phyloP scores from a whole-genome alignment of 805 yeast species.

The Millerozyma miso region DNA sequence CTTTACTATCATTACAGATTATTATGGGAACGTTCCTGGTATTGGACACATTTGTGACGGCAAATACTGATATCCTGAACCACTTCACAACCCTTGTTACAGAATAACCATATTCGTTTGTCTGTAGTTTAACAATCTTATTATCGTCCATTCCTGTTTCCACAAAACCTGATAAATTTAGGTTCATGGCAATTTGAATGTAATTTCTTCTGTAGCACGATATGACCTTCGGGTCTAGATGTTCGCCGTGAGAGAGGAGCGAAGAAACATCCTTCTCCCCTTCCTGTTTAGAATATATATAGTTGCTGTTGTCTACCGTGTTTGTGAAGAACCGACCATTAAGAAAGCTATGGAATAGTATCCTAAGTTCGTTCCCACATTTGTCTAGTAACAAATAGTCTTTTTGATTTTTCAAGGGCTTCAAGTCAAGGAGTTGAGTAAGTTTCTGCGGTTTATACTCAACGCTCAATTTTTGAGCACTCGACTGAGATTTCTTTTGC shows the following conservation, averaged over 20 bases:
- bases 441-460: conserved; percentile 25
- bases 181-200: conserved; percentile 30
- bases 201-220: conserved; percentile 44
- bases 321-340: conserved; percentile 41
- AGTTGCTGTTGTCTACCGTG: conserved; percentile 36
- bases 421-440: conserved; percentile 26
- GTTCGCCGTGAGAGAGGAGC: background rate
- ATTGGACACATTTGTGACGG: conserved; percentile 29
- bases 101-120: conserved; percentile 33
- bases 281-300: conserved; percentile 14
- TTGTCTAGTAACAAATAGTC: conserved; percentile 27
- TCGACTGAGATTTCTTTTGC: conserved; percentile 5
- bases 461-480: conserved; percentile 14
- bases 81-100: conserved; percentile 34
- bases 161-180: conserved; percentile 25
- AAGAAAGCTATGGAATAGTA: conserved; percentile 33
- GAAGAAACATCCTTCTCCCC: conserved; percentile 2
- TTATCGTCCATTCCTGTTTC: conserved; percentile 9
- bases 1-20: conserved; percentile 17
- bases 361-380: conserved; percentile 20
- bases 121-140: conserved; percentile 28
- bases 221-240: conserved; percentile 23
- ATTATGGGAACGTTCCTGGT: conserved; percentile 28
- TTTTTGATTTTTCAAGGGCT: conserved; percentile 8
- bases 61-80: conserved; percentile 35